Conservation (phyloP, 345 rosid genomes). For the Populus davidiana region DNA sequence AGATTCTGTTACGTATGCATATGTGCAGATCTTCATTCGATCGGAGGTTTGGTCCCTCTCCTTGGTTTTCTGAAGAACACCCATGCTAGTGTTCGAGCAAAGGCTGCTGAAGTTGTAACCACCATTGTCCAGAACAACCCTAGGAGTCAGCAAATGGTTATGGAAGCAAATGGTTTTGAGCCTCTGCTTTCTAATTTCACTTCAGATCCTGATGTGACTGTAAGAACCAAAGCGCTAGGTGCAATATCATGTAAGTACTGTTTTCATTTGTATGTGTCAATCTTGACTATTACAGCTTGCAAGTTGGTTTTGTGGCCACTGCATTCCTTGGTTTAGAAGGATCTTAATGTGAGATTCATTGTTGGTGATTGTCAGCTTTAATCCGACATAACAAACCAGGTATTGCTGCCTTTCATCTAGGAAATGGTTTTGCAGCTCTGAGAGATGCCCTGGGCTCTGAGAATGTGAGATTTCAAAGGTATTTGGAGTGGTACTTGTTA, state of each 20-base stretch:
- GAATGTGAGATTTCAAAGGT: constrained; percentile 79
- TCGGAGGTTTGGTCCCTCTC: constrained; percentile 90
- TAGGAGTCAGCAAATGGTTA: constrained; percentile 74
- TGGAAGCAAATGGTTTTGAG: constrained; percentile 93
- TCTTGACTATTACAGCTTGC: neutral
- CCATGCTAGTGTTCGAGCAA: constrained; percentile 73
- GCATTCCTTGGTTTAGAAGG: neutral
- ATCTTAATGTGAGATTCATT: constrained; percentile 15
- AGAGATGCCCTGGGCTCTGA: constrained; percentile 77
- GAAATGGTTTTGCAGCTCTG: constrained; percentile 78
- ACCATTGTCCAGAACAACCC: constrained; percentile 95
- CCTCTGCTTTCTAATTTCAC: constrained; percentile 63
- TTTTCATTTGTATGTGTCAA: neutral
- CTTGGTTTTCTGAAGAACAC: constrained; percentile 69
- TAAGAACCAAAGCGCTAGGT: constrained; percentile 76
- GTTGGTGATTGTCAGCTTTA: constrained; percentile 54
- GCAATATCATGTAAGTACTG: constrained; percentile 85
- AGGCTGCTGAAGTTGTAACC: constrained; percentile 81
- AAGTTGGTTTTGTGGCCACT: neutral
- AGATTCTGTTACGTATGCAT: neutral
- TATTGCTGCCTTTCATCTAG: constrained; percentile 74
- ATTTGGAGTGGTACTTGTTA: neutral
- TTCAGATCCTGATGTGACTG: constrained; percentile 60
- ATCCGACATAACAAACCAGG: constrained; percentile 80
- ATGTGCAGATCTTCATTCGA: constrained; percentile 72